Percentiles rank a stretch among this genome's conserved stretches.
Evolutionary conservation across 75 land plant genomes (phyloP).

Genomic region (Isoetes taiwanensis): DNA sequence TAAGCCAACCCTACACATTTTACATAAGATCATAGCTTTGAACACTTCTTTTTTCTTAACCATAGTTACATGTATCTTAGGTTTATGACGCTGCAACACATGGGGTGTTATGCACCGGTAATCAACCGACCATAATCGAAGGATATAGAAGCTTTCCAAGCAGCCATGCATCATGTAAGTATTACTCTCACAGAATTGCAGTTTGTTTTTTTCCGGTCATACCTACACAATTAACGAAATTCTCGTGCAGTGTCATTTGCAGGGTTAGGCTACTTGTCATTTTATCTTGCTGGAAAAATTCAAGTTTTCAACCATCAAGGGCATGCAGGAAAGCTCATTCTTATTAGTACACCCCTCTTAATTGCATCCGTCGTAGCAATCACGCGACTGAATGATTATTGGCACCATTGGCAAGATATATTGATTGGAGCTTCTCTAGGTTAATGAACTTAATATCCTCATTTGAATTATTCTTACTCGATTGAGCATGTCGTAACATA

Average conservation of each 20-base stretch:
- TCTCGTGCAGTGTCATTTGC: background rate
- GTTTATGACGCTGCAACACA: too few species aligned
- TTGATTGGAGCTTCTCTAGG: background rate
- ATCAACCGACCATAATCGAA: background rate
- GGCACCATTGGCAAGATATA: background rate
- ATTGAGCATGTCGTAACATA: too few species aligned
- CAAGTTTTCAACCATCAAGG: background rate
- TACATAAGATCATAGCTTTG: too few species aligned
- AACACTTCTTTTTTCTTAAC: too few species aligned
- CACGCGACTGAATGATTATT: background rate
- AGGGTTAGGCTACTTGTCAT: background rate
- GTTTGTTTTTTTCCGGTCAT: too few species aligned
- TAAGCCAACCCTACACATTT: too few species aligned
- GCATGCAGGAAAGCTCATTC: background rate
- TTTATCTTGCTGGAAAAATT: background rate
- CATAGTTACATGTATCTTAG: too few species aligned
- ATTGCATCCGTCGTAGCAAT: background rate
- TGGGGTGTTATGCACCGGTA: background rate
- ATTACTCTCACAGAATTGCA: too few species aligned
- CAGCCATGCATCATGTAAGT: conserved; percentile 1
- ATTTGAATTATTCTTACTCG: too few species aligned
- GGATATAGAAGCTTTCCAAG: conserved; percentile 7
- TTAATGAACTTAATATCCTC: too few species aligned
- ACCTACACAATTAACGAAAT: too few species aligned
- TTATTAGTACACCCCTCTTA: background rate